Evolutionary conservation across 176 grass and related monocot species (phyloP), one percentile per base, ranked within the genome.

Genomic region (Metroxylon sagu): DNA sequence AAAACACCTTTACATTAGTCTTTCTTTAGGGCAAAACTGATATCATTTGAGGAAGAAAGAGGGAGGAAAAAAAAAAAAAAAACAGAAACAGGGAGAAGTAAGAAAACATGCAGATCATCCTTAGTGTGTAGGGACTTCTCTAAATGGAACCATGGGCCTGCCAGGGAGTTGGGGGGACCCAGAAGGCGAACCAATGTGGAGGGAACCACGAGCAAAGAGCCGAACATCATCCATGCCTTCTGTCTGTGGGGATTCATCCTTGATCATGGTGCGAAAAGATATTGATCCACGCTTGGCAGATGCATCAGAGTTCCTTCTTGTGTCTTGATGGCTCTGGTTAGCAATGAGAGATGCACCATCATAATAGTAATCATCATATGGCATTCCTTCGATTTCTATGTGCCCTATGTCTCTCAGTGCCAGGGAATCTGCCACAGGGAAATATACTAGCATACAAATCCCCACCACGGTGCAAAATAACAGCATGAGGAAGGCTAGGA

Each of bases 21-120:
- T 86, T 94, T 85, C 78, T 77, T 95, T 95, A 70, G 79, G 85
- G 89, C 85, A 95, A 95, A 95, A 95, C 85, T 95, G 85, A 85
- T 86, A 89, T 89, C 72, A 95, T 86, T 86, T 83, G 72, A 84
- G 74, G 64, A 77, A 59, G 56, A 59, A 80, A 61, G 27, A 62
- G 65, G 65, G 50, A 68, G 14, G 52, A 30, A 50, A 66, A 74
- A 66, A 68, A 17, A 56, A 67, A 66, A 73, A 48, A 35, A 27
- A 57, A 62, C 62, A 68, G 60, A 68, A 71, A 77, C 64, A 72
- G 48, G 65, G 68, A 81, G 7, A 66, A 23, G 21, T 23, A 23
- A 23, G 21, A 23, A 23, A 43, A 43, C 7, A 12, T 43, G 35
- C 35, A 43, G 35, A 43, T 14, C 5, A 7, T 43, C 12, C 57